phyloP scores from a whole-genome alignment of 192 early-diverging fungal species.

The Coemansia interrupta region DNA sequence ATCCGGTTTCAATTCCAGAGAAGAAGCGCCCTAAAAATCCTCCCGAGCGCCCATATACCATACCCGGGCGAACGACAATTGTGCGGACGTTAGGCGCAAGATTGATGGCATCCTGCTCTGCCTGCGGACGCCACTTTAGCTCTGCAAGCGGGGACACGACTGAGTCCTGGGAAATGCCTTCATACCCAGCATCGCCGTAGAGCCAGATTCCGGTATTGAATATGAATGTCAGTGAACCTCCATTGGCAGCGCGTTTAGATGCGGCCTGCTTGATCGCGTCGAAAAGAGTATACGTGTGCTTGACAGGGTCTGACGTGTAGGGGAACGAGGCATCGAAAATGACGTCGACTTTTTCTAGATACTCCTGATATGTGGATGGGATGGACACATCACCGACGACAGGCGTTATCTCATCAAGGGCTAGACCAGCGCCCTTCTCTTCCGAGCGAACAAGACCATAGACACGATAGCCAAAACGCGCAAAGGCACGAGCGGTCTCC shows the following conservation, averaged over 20 bases:
- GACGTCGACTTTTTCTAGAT: constrained; percentile 7
- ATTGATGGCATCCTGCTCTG: constrained; percentile 3
- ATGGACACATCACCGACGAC: constrained; percentile 7
- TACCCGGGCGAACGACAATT: constrained; percentile 9
- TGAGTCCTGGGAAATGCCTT: constrained; percentile 6
- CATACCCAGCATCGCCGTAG: constrained; percentile 4
- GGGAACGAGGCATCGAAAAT: constrained; percentile 7
- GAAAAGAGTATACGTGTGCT: neutral
- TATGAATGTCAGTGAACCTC: constrained; percentile 6
- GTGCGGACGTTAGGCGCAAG: constrained; percentile 9
- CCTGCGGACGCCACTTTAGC: constrained; percentile 2
- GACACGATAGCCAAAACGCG: constrained; percentile 11
- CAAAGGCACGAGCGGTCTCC: constrained; percentile 13
- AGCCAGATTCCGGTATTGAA: constrained; percentile 7
- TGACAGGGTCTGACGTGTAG: constrained; percentile 5
- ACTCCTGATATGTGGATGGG: neutral
- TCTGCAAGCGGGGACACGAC: neutral
- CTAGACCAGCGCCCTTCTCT: constrained; percentile 4
- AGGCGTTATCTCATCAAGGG: constrained; percentile 7
- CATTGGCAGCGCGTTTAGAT: constrained; percentile 4
- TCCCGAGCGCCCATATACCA: constrained; percentile 14
- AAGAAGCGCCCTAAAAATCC: constrained; percentile 4
- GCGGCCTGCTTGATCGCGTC: constrained; percentile 12
- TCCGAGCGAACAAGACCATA: constrained; percentile 8
- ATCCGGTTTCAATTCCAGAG: constrained; percentile 4